phyloP scores from a whole-genome alignment of 495 filamentous ascomycete genomes.

The Friedmanniomyces endolithicus region DNA sequence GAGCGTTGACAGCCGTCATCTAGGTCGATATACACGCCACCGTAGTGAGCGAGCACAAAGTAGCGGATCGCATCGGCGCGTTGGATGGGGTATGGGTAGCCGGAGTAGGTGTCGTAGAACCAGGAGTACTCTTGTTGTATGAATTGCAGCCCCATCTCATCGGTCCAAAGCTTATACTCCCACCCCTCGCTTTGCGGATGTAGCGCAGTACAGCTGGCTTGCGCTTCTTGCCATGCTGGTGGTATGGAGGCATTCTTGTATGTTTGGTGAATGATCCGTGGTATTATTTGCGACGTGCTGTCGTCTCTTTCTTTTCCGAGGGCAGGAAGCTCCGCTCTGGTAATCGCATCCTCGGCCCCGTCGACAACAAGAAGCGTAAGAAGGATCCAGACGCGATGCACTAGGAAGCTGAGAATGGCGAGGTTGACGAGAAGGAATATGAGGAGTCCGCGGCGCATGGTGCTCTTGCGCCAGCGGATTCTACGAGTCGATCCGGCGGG shows the following conservation, averaged over 20 bases:
- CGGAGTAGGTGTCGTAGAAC: constrained; percentile 75
- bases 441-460: constrained; percentile 29
- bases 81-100: constrained; percentile 70
- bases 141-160: constrained; percentile 60
- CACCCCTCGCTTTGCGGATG: constrained; percentile 47
- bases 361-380: constrained; percentile 33
- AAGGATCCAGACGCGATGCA: constrained; percentile 35
- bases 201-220: constrained; percentile 61
- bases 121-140: constrained; percentile 57
- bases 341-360: constrained; percentile 33
- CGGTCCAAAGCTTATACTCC: constrained; percentile 62
- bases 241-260: constrained; percentile 70
- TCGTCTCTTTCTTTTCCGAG: constrained; percentile 31
- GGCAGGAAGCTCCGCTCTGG: constrained; percentile 33
- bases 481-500: too few relatives aligned
- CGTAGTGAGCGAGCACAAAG: constrained; percentile 71
- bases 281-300: constrained; percentile 54
- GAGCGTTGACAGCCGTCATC: constrained; percentile 79
- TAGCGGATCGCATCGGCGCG: constrained; percentile 81
- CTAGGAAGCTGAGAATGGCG: constrained; percentile 38
- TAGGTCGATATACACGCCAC: constrained; percentile 80
- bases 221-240: constrained; percentile 56
- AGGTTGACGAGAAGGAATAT: constrained; percentile 36
- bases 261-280: constrained; percentile 85
- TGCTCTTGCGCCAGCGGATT: background rate